Base-by-base conservation (phyloP, 2,329 filamentous ascomycete genomes). In the Beauveria caledonica region DNA sequence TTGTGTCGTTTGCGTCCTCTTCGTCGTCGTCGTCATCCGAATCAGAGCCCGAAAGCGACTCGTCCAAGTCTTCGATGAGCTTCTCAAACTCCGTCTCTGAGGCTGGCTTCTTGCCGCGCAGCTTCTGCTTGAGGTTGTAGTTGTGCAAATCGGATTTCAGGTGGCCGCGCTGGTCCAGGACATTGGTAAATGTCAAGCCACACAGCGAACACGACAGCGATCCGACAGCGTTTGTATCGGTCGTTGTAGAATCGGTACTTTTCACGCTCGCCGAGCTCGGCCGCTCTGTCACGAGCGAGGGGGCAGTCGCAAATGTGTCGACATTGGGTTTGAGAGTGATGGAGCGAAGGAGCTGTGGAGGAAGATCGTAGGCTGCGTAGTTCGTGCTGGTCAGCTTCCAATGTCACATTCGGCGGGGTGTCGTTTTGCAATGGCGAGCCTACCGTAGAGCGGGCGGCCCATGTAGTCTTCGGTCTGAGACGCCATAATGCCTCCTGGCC, bases 121-220 rank as follows among this genome's bases (percentile, higher is more conserved):
- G 77, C 77, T 90, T 96, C 71, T 93, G 89, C 74, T 96, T 97
- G 63, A 97, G 76, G 71, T 99, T 99, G 76, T 97, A 99, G 65
- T 88, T 84, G 72, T 99, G 94, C 53, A 95, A 80, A 69, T 99
- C 94, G 10, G 93, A 96, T 68, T 90, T 89, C 61, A 90, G 86
- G 74, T 99, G 94, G 62, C 85, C 82, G 63, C 90, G 84, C 71
- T 97, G 93, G 63, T 97, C 93, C 63, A 86, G 80, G 8, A 96
- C 80, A 10, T 81, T 87, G 36, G 80, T 69, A 68, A 95, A 96
- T 5, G 81, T 78, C 42, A 92, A 80, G 44, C 81, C 79, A 74
- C 94, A 99, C 5, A 97, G 80, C 1, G 87, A 85, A 72, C 94
- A 99, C 15, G 90, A 83, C 62, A 89, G 92, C 6, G 89, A 82